phyloP scores from a whole-genome alignment of 805 yeast species.

The Candida easanensis region DNA sequence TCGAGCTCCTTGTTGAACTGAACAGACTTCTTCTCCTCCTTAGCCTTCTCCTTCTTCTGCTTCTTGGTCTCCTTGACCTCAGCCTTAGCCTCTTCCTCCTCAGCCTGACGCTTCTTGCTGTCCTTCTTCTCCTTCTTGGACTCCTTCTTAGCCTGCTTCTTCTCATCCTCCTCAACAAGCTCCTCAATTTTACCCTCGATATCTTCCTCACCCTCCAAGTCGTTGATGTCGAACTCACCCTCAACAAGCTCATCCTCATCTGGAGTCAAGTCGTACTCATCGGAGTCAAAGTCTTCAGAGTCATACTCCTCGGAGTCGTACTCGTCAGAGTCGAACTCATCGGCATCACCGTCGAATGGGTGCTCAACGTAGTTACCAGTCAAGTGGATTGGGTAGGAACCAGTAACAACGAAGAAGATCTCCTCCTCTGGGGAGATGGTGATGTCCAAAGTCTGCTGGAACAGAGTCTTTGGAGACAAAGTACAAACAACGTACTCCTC shows the following conservation, averaged over 20 bases:
- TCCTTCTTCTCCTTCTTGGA: constrained; percentile 29
- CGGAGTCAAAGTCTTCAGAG: constrained; percentile 36
- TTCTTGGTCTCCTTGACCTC: constrained; percentile 29
- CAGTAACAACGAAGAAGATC: constrained; percentile 90
- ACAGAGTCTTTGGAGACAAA: constrained; percentile 77
- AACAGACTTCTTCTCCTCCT: constrained; percentile 54
- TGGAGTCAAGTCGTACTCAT: constrained; percentile 67
- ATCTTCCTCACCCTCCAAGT: constrained; percentile 59
- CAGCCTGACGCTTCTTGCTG: constrained; percentile 43
- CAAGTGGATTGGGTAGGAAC: constrained; percentile 89
- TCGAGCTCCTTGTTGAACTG: constrained; percentile 89
- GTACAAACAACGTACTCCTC: constrained; percentile 88
- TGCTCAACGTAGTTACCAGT: constrained; percentile 96
- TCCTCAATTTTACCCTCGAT: constrained; percentile 73
- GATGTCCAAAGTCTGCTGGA: constrained; percentile 87
- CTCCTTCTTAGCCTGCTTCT: constrained; percentile 29
- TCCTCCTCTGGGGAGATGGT: constrained; percentile 93
- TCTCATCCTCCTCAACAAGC: constrained; percentile 60
- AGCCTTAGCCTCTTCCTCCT: constrained; percentile 39
- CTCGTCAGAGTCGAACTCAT: constrained; percentile 63
- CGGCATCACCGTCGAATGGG: constrained; percentile 76
- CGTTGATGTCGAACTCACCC: constrained; percentile 40
- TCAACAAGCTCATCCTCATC: constrained; percentile 68
- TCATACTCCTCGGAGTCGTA: constrained; percentile 48
- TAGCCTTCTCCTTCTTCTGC: constrained; percentile 31